Evolutionary conservation across 1,284 basidiomycete genomes (phyloP), one percentile per base, ranked within the genome.

Genomic region (Nidula niveotomentosa): DNA sequence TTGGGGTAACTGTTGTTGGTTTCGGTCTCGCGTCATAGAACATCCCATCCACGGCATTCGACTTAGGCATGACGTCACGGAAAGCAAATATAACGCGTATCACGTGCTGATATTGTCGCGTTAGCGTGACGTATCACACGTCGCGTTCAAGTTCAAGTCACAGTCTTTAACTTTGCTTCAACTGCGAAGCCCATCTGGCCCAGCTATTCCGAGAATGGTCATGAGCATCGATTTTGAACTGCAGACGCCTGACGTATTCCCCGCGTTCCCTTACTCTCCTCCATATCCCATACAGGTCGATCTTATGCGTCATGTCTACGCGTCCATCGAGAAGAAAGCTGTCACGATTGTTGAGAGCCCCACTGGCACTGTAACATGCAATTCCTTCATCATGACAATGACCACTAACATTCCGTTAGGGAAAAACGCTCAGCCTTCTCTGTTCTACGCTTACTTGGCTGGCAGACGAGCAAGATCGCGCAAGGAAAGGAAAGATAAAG

Each of bases 261-360:
- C 84, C 10, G 82, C 83, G 0, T 96, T 97, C 67, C 94, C 94
- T 0, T 96, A 89, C 65, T 73, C 83, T 6, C 75, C 80, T 2
- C 96, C 96, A 0, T 98, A 99, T 71, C 70, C 78, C 13, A 97
- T 97, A 58, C 96, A 99, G 70, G 75, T 84, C 1, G 85, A 93
- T 41, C 81, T 98, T 36, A 98, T 98, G 96, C 83, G 77, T 10
- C 90, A 93, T 56, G 75, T 98, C 3, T 98, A 96, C 67, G 64
- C 79, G 2, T 83, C 90, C 0, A 91, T 98, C 51, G 94, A 98
- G 66, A 62, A 72, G 49, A 79, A 64, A 69, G 90, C 82, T 70
- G 77, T 97, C 8, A 86, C 93, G 1, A 90, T 98, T 47, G 75
- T 93, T 17, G 92, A 94, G 68, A 92, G 89, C 59, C 93, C 92